A percentile compares a stretch with the other conserved stretches of the same genome.
Evolutionary conservation across 768 basidiomycete species (phyloP).

Genomic region (Podaxis sp.): DNA sequence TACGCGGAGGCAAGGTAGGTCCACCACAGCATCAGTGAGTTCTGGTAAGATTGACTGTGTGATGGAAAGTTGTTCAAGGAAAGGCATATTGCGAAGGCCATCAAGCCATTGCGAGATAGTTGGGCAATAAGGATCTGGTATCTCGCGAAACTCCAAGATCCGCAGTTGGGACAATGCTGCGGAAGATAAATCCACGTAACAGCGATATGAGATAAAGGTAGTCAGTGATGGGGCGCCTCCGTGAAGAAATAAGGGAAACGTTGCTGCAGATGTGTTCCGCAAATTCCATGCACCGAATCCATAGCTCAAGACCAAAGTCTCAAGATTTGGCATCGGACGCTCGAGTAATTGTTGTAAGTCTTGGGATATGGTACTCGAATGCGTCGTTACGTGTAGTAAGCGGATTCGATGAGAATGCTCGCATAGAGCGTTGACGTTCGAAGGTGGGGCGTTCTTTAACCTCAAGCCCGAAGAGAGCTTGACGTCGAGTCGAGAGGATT

Average conservation of each 20-base stretch:
- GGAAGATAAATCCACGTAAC: background rate
- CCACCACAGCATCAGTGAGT: background rate
- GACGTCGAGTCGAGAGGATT: background rate
- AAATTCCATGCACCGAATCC: background rate
- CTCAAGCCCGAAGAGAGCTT: background rate
- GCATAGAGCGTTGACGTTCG: background rate
- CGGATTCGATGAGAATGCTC: background rate
- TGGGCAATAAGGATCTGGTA: background rate
- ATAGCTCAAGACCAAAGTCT: conserved; percentile 2
- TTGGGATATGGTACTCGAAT: background rate
- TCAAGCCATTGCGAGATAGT: background rate
- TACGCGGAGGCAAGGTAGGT: background rate
- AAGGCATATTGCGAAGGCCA: background rate
- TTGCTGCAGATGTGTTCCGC: background rate
- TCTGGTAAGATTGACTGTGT: background rate
- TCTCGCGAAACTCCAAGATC: background rate
- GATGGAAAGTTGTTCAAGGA: background rate
- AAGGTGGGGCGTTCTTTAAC: background rate
- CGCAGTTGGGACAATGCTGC: background rate
- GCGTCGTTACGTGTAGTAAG: background rate
- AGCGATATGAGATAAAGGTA: background rate
- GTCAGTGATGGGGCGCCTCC: background rate
- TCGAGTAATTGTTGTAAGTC: background rate
- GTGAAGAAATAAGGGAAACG: background rate
- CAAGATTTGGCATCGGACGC: background rate